Conservation (phyloP, 2,329 filamentous ascomycete species). For the Trichoderma sp. region DNA sequence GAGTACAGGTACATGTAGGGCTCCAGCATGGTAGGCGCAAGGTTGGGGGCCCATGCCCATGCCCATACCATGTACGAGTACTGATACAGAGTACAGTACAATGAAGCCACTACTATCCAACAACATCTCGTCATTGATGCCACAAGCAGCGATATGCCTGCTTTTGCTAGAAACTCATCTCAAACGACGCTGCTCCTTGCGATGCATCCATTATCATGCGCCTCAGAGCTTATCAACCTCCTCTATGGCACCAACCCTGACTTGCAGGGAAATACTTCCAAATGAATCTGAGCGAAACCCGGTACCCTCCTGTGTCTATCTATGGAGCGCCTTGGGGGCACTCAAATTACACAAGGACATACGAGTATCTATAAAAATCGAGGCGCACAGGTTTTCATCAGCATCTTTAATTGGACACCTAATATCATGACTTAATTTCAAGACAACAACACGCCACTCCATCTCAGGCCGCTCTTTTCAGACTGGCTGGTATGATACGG, state of each 20-base stretch:
- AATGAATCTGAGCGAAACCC: not conserved
- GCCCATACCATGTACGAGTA: not conserved
- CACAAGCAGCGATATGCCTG: not conserved
- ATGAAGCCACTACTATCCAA: not conserved
- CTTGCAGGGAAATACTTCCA: not conserved
- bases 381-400: not conserved
- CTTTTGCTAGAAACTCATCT: not conserved
- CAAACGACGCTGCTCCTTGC: not conserved
- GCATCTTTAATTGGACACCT: not conserved
- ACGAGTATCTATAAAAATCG: not conserved
- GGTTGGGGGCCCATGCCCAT: not conserved
- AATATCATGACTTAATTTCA: not conserved
- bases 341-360: not conserved
- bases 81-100: not conserved
- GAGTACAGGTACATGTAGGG: not conserved
- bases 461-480: not conserved
- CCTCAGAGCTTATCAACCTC: not conserved
- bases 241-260: not conserved
- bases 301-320: not conserved
- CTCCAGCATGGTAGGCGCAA: not conserved
- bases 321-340: not conserved
- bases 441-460: not conserved
- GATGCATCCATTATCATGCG: not conserved
- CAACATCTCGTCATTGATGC: not conserved
- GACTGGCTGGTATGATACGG: not conserved